Conservation (phyloP, 306 rosid genomes). For the Prosopis cineraria region DNA sequence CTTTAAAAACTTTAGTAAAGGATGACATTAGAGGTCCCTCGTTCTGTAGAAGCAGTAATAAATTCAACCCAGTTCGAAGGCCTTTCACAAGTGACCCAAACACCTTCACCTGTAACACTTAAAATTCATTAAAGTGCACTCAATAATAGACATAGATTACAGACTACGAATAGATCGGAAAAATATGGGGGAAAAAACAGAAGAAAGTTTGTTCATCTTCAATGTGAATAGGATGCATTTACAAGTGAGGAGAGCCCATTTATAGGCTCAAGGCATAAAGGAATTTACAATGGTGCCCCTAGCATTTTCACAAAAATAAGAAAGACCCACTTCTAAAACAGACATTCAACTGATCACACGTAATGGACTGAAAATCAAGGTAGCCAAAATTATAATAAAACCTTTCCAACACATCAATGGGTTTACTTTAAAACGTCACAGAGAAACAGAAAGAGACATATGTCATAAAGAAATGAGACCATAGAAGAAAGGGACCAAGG, state of each 20-base stretch:
- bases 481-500: neutral
- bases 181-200: neutral
- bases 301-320: neutral
- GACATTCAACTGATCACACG: slow-evolving; percentile 7
- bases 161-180: neutral
- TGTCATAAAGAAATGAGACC: neutral
- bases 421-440: slow-evolving; percentile 12
- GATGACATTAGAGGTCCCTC: slow-evolving; percentile 55
- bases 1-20: slow-evolving; percentile 56
- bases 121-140: slow-evolving; percentile 20
- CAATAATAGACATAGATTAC: slow-evolving; percentile 8
- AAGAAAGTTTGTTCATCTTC: neutral
- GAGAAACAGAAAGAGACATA: neutral
- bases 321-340: neutral
- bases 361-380: slow-evolving; percentile 10
- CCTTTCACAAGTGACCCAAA: slow-evolving; percentile 91
- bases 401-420: neutral
- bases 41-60: slow-evolving; percentile 66
- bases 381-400: slow-evolving; percentile 4
- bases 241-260: neutral
- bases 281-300: neutral
- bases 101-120: slow-evolving; percentile 70
- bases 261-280: neutral
- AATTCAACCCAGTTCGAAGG: slow-evolving; percentile 71
- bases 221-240: neutral